Percentiles rank a stretch among this genome's conserved stretches.
Evolutionary conservation across 495 filamentous ascomycete species (phyloP).

Genomic region (Aspergillus bridgeri): DNA sequence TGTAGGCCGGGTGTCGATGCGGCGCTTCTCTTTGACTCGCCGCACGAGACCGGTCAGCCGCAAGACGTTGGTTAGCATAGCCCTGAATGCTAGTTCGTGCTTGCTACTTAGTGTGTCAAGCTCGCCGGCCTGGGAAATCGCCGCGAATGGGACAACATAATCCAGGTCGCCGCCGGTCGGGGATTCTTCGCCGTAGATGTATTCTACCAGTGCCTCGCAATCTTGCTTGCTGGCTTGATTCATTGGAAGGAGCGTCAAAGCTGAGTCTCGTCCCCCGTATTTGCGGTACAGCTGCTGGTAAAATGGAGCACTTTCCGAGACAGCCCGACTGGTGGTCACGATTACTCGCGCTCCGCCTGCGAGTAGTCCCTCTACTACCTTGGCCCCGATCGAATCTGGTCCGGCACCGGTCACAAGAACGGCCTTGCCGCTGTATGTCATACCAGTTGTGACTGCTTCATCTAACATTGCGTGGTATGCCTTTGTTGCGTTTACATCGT

Average conservation of each 20-base stretch:
- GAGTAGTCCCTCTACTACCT: conserved; percentile 91
- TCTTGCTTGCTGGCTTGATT: conserved; percentile 98
- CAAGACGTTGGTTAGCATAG: conserved; percentile 96
- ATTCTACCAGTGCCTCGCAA: conserved; percentile 85
- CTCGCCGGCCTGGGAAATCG: conserved; percentile 91
- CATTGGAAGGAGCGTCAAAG: conserved; percentile 93
- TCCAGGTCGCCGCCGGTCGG: conserved; percentile 96
- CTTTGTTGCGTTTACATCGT: conserved; percentile 67
- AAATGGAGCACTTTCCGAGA: conserved; percentile 91
- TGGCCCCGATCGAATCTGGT: conserved; percentile 95
- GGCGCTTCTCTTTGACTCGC: conserved; percentile 71
- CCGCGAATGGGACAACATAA: conserved; percentile 92
- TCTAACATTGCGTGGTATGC: conserved; percentile 12
- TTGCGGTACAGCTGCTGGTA: conserved; percentile 96
- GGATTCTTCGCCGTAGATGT: conserved; percentile 90
- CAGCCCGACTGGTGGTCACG: conserved; percentile 93
- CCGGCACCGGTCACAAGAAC: conserved; percentile 97
- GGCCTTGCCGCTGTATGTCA: conserved; percentile 63
- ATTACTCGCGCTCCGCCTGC: conserved; percentile 93
- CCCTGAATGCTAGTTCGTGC: conserved; percentile 91
- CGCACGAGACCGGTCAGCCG: conserved; percentile 79
- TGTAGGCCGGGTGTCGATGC: conserved; percentile 89
- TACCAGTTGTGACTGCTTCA: conserved; percentile 9
- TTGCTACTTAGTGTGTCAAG: conserved; percentile 87
- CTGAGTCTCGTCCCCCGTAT: conserved; percentile 83